Evolutionary conservation across 495 filamentous ascomycete genomes (phyloP), one percentile per base, ranked within the genome.

Genomic region (Tuber magnatum): DNA sequence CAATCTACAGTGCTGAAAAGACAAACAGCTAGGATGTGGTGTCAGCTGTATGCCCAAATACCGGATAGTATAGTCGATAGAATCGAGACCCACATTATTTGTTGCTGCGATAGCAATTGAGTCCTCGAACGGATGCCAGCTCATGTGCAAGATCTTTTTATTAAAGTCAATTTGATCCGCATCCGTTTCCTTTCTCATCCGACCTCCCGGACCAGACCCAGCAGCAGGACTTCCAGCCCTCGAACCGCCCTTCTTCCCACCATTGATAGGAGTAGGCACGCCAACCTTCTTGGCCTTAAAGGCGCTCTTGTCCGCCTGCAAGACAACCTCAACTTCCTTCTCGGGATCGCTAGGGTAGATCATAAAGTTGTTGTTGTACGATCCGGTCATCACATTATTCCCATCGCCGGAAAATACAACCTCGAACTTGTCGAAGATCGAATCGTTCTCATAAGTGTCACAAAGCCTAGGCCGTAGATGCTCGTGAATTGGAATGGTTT

Each of bases 311-410:
- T 99, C 95, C 35, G 95, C 95, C 85, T 99, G 95, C 74, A 99
- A 85, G 69, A 99, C 95, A 68, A 99, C 93, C 85, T 99, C 95
- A 9, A 94, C 94, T 82, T 99, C 96, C 85, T 94, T 94, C 77
- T 93, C 91, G 9, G 93, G 92, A 80, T 97, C 94, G 44, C 94
- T 95, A 1, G 95, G 95, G 85, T 99, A 99, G 80, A 99, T 99
- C 95, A 99, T 99, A 87, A 99, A 99, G 86, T 99, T 99, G 86
- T 99, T 99, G 89, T 99, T 99, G 87, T 99, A 99, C 83, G 93
- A 97, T 79, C 95, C 95, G 9, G 95, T 99, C 95, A 99, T 99
- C 75, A 98, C 95, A 81, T 99, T 97, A 86, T 96, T 94, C 14
- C 93, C 93, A 84, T 98, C 95, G 24, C 95, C 95, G 5, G 94